Evolutionary conservation across 106 monocot species (phyloP).

Genomic region (Gastrodia elata): DNA sequence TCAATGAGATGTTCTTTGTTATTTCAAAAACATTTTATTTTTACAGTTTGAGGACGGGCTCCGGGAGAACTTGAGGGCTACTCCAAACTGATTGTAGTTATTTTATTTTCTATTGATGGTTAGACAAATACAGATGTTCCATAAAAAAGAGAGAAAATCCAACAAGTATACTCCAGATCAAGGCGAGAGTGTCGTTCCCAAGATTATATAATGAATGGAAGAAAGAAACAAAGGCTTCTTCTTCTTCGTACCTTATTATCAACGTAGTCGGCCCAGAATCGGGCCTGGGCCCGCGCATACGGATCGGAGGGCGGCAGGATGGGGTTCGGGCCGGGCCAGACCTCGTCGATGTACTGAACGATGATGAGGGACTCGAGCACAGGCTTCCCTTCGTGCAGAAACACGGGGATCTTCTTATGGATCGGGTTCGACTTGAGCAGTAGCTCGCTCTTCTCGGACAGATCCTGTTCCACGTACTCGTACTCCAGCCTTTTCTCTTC

Average conservation of each 20-base stretch:
- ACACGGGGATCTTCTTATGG: conserved; percentile 53
- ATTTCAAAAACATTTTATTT: too few species aligned
- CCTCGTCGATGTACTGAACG: conserved; percentile 36
- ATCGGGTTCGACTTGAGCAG: conserved; percentile 46
- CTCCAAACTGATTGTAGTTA: too few species aligned
- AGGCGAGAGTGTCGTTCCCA: too few species aligned
- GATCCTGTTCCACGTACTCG: conserved; percentile 10
- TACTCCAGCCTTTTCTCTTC: conserved; percentile 8
- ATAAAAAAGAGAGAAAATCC: too few species aligned
- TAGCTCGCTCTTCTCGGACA: conserved; percentile 30
- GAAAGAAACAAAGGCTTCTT: too few species aligned
- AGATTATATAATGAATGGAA: too few species aligned
- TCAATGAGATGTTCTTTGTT: too few species aligned
- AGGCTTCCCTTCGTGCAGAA: conserved; percentile 38
- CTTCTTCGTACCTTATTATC: conserved; percentile 44
- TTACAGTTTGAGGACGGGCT: too few species aligned
- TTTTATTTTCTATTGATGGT: too few species aligned
- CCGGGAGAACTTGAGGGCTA: too few species aligned
- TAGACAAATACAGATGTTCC: too few species aligned
- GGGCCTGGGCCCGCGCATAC: conserved; percentile 22
- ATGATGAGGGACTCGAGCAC: conserved; percentile 47
- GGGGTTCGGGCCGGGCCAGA: not conserved
- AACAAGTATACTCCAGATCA: too few species aligned
- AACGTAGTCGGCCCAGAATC: conserved; percentile 48
- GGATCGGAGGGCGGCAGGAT: conserved; percentile 35